Base-by-base conservation (phyloP, 2,329 filamentous ascomycete genomes). In the Verticillium longisporum region DNA sequence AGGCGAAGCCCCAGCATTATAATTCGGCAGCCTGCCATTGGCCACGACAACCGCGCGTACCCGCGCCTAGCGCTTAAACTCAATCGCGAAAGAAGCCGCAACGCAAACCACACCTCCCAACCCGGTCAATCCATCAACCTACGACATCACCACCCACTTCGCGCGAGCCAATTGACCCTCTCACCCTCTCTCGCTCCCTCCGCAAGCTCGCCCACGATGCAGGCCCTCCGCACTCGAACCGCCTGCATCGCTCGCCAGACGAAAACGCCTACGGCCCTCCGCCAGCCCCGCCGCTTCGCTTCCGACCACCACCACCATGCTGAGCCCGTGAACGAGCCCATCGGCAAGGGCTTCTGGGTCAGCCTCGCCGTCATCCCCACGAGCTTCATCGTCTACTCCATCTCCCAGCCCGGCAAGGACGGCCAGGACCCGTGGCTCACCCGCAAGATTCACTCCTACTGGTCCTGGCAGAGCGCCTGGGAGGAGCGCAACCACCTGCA, bases 291-390 rank as follows among this genome's bases (percentile, higher is more conserved):
- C 69, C 76, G 75, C 62, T 85, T 85, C 71, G 83, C 82, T 66
- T 85, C 82, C 69, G 78, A 80, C 65, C 81, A 83, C 68, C 76
- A 72, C 62, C 75, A 79, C 66, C 68, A 76, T 64, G 69, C 68
- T 60, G 74, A 79, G 66, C 72, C 77, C 62, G 76, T 78, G 63
- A 78, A 81, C 67, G 84, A 86, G 74, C 76, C 78, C 62, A 77
- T 85, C 68, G 83, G 83, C 67, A 84, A 86, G 65, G 77, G 77
- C 59, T 80, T 84, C 68, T 80, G 80, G 69, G 62, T 80, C 61
- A 72, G 77, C 64, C 70, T 80, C 41, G 78, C 74, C 63, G 69
- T 73, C 60, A 71, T 85, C 61, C 78, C 83, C 62, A 70, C 72
- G 60, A 71, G 75, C 45, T 74, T 77, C 56, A 58, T 78, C 60